phyloP scores from a whole-genome alignment of 169 alveolate species.

The Cryptosporidium felis region DNA sequence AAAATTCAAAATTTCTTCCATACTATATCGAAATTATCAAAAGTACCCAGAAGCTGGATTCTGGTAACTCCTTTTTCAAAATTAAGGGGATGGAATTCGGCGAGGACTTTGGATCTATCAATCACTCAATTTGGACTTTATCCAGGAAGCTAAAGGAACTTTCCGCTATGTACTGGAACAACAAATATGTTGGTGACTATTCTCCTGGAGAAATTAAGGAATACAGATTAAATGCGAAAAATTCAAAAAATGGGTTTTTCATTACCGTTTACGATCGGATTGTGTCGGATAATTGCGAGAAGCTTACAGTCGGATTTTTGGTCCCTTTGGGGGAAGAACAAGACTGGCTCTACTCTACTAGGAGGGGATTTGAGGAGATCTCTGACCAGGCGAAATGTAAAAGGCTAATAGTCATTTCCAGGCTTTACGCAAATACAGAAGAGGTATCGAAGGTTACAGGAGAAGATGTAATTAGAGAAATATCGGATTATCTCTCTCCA shows the following conservation, averaged over 20 bases:
- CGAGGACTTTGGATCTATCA: neutral
- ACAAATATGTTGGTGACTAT: constrained; percentile 9
- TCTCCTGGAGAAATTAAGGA: constrained; percentile 43
- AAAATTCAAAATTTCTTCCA: constrained; percentile 44
- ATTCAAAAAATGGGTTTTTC: neutral
- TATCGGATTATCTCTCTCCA: constrained; percentile 23
- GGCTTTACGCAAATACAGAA: constrained; percentile 2
- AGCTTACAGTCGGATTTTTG: constrained; percentile 42
- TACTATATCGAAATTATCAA: constrained; percentile 58
- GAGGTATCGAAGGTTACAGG: neutral
- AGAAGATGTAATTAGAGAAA: neutral
- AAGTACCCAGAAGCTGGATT: neutral
- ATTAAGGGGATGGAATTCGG: neutral
- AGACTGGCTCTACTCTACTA: constrained; percentile 55
- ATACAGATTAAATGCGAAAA: constrained; percentile 8
- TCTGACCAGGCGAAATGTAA: constrained; percentile 22
- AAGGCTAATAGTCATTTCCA: constrained; percentile 41
- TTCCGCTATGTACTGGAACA: constrained; percentile 62
- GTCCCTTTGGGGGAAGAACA: constrained; percentile 61
- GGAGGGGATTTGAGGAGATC: constrained; percentile 53
- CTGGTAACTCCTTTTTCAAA: neutral
- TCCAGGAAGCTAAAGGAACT: constrained; percentile 34
- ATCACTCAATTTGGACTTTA: constrained; percentile 30
- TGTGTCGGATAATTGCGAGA: neutral
- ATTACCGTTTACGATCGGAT: constrained; percentile 28